These are phyloP conservation scores for Phycomyces nitens DNA, from an alignment of 192 early-diverging fungal species.

Conservation along the genomic window DNA sequence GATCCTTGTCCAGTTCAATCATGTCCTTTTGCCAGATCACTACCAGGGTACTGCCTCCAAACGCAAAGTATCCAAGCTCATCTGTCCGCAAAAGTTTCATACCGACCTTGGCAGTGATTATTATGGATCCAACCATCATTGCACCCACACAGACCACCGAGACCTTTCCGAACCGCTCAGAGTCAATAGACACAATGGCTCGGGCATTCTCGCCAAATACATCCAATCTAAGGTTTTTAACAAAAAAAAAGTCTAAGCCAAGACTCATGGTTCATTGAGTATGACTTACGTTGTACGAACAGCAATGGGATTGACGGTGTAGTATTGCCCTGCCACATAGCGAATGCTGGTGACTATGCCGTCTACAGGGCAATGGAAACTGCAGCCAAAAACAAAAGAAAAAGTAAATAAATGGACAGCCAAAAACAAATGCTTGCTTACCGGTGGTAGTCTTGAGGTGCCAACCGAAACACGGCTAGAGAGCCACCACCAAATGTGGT, in stretches of 20 bases:
- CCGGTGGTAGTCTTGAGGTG: conserved; percentile 85
- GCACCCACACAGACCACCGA: conserved; percentile 72
- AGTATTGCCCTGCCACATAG: conserved; percentile 63
- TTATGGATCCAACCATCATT: conserved; percentile 83
- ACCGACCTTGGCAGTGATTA: conserved; percentile 45
- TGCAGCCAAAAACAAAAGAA: conserved; percentile 7
- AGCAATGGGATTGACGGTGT: conserved; percentile 84
- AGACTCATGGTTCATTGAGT: not conserved
- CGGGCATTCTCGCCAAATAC: conserved; percentile 81
- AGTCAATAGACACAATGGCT: conserved; percentile 59
- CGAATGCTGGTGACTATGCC: conserved; percentile 55
- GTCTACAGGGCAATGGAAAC: conserved; percentile 72
- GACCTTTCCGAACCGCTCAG: conserved; percentile 64
- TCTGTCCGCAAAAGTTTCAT: conserved; percentile 56
- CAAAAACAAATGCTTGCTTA: conserved; percentile 4
- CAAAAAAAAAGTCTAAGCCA: not conserved
- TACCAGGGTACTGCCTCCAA: conserved; percentile 78
- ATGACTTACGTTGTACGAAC: conserved; percentile 47
- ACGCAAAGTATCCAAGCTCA: conserved; percentile 80
- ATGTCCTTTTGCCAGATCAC: conserved; percentile 59
- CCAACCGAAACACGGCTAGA: conserved; percentile 70
- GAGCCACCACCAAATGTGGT: conserved; percentile 58
- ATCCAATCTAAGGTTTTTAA: conserved; percentile 40
- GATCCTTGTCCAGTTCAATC: conserved; percentile 67
- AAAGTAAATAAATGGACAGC: too few relatives aligned